Percentiles rank a stretch among this genome's conserved stretches.
phyloP scores from a whole-genome alignment of 139 green algal genomes.

The Zygnema circumcarinatum region DNA sequence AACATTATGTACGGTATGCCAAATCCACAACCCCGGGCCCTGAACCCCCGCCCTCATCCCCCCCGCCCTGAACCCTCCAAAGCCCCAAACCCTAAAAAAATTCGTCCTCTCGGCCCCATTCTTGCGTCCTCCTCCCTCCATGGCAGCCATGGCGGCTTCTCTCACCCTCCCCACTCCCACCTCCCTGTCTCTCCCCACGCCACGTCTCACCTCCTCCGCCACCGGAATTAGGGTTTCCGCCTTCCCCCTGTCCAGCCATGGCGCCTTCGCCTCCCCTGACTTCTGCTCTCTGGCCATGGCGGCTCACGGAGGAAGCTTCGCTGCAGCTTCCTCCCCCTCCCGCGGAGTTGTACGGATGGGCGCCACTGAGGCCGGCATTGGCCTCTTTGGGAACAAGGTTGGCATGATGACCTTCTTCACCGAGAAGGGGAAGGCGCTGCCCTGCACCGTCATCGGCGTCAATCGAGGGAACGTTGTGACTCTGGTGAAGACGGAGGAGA shows the following conservation, averaged over 20 bases:
- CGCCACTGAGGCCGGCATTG: constrained; percentile 71
- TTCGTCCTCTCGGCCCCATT: no score
- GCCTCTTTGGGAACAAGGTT: constrained; percentile 93
- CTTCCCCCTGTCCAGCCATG: not conserved
- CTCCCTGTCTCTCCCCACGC: not conserved
- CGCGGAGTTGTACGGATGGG: constrained; percentile 47
- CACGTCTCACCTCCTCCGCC: not conserved
- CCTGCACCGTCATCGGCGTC: constrained; percentile 90
- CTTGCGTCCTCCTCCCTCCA: not conserved
- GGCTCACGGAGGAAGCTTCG: no score
- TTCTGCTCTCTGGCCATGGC: no score
- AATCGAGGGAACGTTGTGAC: constrained; percentile 93
- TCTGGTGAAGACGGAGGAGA: constrained; percentile 88
- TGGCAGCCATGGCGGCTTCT: not conserved
- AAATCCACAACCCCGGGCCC: no score
- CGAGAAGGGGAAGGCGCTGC: constrained; percentile 79
- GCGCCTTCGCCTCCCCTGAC: not conserved
- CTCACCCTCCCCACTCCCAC: not conserved
- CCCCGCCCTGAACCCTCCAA: no score
- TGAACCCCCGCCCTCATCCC: no score
- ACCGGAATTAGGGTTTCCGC: not conserved
- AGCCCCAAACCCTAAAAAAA: no score
- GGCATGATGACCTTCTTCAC: constrained; percentile 97
- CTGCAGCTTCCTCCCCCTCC: no score
- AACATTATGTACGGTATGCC: no score